A percentile compares a stretch with the other conserved stretches of the same genome.
Evolutionary conservation across 148 eudicot genomes (phyloP).

Genomic region (Rhododendron williamsianum): DNA sequence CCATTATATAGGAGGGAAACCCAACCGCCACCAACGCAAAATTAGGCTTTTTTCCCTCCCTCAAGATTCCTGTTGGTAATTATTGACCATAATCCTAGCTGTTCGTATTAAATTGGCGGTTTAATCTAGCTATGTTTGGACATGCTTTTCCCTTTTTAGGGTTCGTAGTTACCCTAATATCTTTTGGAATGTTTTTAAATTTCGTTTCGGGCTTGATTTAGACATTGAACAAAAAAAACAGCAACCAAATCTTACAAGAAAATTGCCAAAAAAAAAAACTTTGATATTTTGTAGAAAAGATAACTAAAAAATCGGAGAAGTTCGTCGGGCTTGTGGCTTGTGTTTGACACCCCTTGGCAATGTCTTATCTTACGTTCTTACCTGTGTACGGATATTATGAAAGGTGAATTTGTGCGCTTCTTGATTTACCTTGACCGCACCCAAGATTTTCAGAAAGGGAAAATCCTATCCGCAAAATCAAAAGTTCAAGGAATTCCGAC

Average conservation of each 20-base stretch:
- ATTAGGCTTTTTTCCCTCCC: slow-evolving; percentile 23
- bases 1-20: slow-evolving; percentile 7
- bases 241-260: not conserved
- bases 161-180: not conserved
- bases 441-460: not conserved
- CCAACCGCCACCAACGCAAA: slow-evolving; percentile 21
- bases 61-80: not conserved
- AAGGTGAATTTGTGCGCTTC: not conserved
- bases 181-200: not conserved
- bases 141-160: not conserved
- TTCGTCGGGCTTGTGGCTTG: not conserved
- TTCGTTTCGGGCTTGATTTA: not conserved
- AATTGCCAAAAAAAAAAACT: not conserved
- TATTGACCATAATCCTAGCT: not conserved
- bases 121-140: not conserved
- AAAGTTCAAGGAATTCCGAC: not conserved
- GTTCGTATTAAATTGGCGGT: not conserved
- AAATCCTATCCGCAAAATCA: not conserved
- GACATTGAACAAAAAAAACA: not conserved
- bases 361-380: not conserved
- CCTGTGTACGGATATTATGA: not conserved
- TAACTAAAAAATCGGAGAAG: not conserved
- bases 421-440: not conserved
- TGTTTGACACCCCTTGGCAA: not conserved
- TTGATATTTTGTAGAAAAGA: not conserved